These are phyloP conservation scores for Sporothrix phasma DNA, from an alignment of 2,329 filamentous ascomycete genomes.

Conservation along the genomic window DNA sequence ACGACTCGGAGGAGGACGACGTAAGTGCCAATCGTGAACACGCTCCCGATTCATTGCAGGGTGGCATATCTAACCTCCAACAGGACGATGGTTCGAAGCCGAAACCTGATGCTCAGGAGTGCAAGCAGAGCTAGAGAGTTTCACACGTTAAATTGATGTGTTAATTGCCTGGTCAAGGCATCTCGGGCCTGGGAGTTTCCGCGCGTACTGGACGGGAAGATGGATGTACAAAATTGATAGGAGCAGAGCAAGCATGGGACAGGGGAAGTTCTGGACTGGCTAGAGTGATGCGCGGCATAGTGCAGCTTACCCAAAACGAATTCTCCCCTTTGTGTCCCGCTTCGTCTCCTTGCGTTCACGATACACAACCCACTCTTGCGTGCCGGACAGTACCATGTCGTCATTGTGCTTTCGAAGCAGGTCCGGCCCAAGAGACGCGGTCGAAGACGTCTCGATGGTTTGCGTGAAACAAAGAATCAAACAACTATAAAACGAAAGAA, in stretches of 20 bases:
- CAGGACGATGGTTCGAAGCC: constrained; percentile 82
- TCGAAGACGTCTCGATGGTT: neutral
- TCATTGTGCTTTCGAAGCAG: neutral
- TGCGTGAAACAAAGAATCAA: neutral
- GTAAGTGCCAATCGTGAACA: constrained; percentile 41
- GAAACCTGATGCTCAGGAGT: constrained; percentile 89
- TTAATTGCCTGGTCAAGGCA: neutral
- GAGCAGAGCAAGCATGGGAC: neutral
- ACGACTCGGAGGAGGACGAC: constrained; percentile 65
- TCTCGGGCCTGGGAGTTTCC: neutral
- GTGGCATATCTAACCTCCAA: too few relatives aligned
- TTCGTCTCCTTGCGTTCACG: neutral
- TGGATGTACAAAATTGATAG: neutral
- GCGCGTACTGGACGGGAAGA: neutral
- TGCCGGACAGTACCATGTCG: neutral
- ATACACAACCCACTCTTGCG: neutral
- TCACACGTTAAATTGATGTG: neutral
- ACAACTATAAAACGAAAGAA: constrained; percentile 1
- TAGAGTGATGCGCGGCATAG: neutral
- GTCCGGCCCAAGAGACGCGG: neutral
- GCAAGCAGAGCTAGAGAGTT: constrained; percentile 73
- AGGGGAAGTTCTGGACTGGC: neutral
- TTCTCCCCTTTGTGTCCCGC: neutral
- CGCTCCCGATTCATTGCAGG: too few relatives aligned
- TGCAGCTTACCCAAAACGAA: constrained; percentile 3